These are phyloP conservation scores for Saccharomycopsis sp. DNA, from an alignment of 805 yeast species.

Conservation along the genomic window DNA sequence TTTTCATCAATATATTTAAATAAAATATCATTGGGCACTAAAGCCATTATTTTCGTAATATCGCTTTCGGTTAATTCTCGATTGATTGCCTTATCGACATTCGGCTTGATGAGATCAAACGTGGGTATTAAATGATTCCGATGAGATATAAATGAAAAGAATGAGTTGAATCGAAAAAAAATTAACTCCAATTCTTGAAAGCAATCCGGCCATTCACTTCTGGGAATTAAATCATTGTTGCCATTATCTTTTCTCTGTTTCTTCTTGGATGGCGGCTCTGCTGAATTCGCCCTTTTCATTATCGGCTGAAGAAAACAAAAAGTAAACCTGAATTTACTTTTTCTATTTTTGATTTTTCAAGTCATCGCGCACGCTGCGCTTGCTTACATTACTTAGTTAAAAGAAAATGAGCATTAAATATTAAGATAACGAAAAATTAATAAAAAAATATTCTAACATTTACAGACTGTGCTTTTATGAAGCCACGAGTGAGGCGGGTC, in stretches of 20 bases:
- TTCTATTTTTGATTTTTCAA: too few species aligned
- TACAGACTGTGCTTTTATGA: too few species aligned
- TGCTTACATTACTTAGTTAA: too few species aligned
- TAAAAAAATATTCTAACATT: too few species aligned
- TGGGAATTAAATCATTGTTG: background rate
- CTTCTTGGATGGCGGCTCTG: background rate
- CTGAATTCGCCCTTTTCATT: too few species aligned
- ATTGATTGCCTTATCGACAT: conserved; percentile 45
- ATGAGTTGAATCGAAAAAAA: conserved; percentile 49
- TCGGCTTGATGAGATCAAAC: conserved; percentile 43
- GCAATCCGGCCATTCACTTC: conserved; percentile 26
- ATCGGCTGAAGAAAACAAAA: too few species aligned
- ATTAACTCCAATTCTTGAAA: conserved; percentile 39
- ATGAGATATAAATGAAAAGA: conserved; percentile 55
- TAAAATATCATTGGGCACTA: conserved; percentile 63
- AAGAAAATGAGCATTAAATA: too few species aligned
- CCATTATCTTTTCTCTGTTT: background rate
- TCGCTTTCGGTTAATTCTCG: conserved; percentile 43
- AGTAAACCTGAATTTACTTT: too few species aligned
- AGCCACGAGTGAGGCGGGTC: too few species aligned
- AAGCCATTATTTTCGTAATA: conserved; percentile 51
- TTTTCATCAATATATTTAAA: conserved; percentile 77
- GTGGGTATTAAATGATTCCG: conserved; percentile 56
- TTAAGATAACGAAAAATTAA: too few species aligned
- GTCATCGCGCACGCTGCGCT: too few species aligned